Evolutionary conservation across 768 basidiomycete genomes (phyloP), one percentile per base, ranked within the genome.

Genomic region (Mycena floridula): DNA sequence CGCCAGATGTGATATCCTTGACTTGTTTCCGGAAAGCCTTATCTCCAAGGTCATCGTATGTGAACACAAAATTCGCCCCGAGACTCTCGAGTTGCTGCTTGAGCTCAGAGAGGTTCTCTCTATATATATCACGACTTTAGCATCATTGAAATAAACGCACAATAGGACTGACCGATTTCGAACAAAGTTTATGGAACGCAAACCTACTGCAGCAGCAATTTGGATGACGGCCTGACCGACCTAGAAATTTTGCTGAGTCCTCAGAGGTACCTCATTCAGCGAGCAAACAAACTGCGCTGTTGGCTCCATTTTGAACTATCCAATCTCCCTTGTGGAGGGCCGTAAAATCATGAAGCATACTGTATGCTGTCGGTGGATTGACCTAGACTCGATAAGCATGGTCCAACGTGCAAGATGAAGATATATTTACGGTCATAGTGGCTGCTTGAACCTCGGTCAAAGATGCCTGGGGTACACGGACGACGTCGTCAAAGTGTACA

Each of bases 221-320:
- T 92, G 89, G 40, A 92, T 88, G 20, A 91, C 85, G 0, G 82
- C 81, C 68, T 92, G 86, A 11, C 90, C 90, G 12, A 87, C 84
- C 83, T 85, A 44, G 15, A 39, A 16, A 32, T 9, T 32, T 32
- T 9, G 9, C 45, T 54, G 23, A 39, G 25, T 13, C 30, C 16
- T 11, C 7, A 36, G 18, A 12, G 25, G 25, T n/a, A 32, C 25
- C 39, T 13, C n/a, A 42, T 25, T 8, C 20, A 37, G 25, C 8
- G n/a, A 9, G 43, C 20, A 42, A 13, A 63, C 81, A 39, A 46
- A 89, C 89, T 16, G 86, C 85, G 52, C 85, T 85, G 53, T 93
- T 93, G 16, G 81, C 82, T 22, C 88, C 90, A 49, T 92, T 93
- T 61, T 93, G 90, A 9, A 93, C 59, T 13, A 94, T 70, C 83